phyloP scores from a whole-genome alignment of 2,329 filamentous ascomycete species.

The Calonectria pauciramosa region DNA sequence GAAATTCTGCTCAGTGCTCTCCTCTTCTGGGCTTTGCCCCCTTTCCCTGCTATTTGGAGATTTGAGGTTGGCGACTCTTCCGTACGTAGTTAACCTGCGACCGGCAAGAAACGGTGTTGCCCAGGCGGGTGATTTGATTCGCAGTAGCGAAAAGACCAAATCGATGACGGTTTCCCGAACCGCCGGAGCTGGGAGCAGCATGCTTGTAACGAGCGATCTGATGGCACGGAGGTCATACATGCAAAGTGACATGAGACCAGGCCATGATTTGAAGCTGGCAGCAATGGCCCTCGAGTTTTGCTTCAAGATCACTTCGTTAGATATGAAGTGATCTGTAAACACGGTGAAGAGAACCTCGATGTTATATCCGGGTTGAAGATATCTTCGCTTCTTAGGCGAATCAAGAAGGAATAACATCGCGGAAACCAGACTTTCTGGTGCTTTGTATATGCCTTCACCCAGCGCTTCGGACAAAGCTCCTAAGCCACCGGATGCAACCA shows the following conservation, averaged over 20 bases:
- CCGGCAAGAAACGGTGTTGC: conserved; percentile 96
- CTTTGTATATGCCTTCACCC: conserved; percentile 90
- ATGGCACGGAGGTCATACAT: conserved; percentile 91
- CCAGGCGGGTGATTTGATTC: conserved; percentile 94
- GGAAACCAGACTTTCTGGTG: conserved; percentile 87
- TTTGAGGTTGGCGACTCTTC: conserved; percentile 89
- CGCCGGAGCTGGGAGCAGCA: conserved; percentile 68
- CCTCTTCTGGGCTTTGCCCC: conserved; percentile 71
- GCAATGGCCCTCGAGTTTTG: conserved; percentile 94
- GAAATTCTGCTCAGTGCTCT: conserved; percentile 82
- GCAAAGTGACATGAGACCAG: conserved; percentile 88
- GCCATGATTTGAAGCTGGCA: conserved; percentile 93
- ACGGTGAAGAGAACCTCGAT: conserved; percentile 90
- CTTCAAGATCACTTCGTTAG: conserved; percentile 76
- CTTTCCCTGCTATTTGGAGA: conserved; percentile 65
- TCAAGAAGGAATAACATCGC: conserved; percentile 94
- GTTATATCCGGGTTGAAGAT: conserved; percentile 89
- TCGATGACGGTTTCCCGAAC: conserved; percentile 87
- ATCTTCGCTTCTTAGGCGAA: conserved; percentile 82
- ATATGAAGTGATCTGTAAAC: conserved; percentile 85
- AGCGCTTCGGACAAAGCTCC: conserved; percentile 91
- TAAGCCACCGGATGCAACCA: conserved; percentile 88
- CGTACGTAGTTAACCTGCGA: conserved; percentile 92
- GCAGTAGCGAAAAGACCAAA: conserved; percentile 81
- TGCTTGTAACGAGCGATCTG: conserved; percentile 79